Base-by-base conservation (phyloP, 208 protist genomes). In the Leishmania guyanensis region DNA sequence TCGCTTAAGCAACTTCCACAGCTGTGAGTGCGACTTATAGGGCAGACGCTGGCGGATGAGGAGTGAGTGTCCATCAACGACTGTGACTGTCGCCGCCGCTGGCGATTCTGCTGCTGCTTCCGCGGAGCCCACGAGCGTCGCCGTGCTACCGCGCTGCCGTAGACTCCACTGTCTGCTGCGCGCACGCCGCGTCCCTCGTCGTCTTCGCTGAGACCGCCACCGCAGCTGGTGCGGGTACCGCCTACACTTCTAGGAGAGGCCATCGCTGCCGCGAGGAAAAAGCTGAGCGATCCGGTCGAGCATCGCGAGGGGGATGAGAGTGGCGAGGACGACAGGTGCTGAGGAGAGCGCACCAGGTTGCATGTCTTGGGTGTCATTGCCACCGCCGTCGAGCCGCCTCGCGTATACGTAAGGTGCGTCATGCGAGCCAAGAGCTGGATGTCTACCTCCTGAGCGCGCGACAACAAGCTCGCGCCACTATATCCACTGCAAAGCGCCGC, bases 71-170 rank as follows among this genome's bases (percentile, higher is more conserved):
- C 72, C 70, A 56, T 33, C 22, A 53, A 76, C 72, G 46, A 62
- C 12, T 17, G 14, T 39, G 80, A 84, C 50, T 54, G 51, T 29
- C 56, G 64, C 51, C 36, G 33, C 46, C 65, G 74, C 16, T 53
- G 75, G 16, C n/a, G 54, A 50, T 64, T 10, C 77, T 65, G 77
- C 10, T 65, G 71, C 17, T 33, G 62, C 75, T 85, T 85, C 51
- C 54, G 82, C 46, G 82, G 82, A 46, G 82, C 82, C 82, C 82
- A 85, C 60, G 82, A 85, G 39, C 77, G 76, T 20, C 82, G 76
- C 10, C 60, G 43, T 6, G 82, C 82, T 48, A 85, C 58, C 20
- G 77, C 82, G 51, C 72, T 78, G 62, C 82, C 82, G 82, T 85
- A 85, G 6, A 85, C 66, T 16, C 71, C 77, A 36, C 82, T 85